Evolutionary conservation across 441 rosid species (phyloP), one percentile per base, ranked within the genome.

Genomic region (Sinapis alba): DNA sequence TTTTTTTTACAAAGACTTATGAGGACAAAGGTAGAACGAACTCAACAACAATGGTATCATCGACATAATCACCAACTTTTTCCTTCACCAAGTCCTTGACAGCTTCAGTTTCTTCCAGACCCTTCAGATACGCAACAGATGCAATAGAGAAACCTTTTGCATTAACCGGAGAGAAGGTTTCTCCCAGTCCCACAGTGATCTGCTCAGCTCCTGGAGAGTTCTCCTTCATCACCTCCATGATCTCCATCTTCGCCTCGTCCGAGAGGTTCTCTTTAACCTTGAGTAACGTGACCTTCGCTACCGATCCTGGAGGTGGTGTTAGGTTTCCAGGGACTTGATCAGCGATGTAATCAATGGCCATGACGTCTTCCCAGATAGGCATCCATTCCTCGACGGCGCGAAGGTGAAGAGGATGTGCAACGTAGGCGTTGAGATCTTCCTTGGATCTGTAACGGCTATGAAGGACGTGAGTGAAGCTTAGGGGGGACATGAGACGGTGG

Each of bases 401-500:
- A 65, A 85, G 59, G 86, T 90, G 97, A 65, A 72, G 74, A 1
- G 97, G 97, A 80, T 90, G 86, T 7, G 57, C 77, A 15, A 88
- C 28, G 83, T 90, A 90, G 0, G 85, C 58, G 60, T 5, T 27
- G 68, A 90, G 88, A 78, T 79, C 84, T 27, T 83, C 85, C 43
- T 87, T 86, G 51, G 94, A 80, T 65, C 56, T 53, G 86, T 90
- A 90, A 34, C 94, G 92, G 87, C 94, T 83, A 81, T 90, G 94
- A 57, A 92, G 92, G 79, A 88, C 75, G 85, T 92, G 98, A 27
- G 94, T 89, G 83, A 92, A 92, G 62, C 54, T 24, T 20, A 21
- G 38, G 43, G 54, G 18, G 3, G 75, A 56, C 59, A 60, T 78
- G 45, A 71, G 72, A 16, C 86, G 88, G 73, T 70, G 77, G 73